phyloP scores from a whole-genome alignment of 306 rosid genomes.

The Rubus parviflorus region DNA sequence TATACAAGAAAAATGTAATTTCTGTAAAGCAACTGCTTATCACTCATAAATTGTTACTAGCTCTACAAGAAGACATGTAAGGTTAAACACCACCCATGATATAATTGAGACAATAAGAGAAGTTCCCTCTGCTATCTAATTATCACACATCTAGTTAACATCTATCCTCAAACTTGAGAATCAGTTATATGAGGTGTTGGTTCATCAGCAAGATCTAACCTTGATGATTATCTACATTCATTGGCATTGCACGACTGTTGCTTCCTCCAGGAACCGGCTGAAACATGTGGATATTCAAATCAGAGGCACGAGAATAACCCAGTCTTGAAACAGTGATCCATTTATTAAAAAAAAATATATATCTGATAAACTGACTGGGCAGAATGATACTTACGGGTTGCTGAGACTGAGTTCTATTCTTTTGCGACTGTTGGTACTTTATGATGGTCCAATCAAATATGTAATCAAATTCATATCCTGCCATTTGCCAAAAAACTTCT shows the following conservation, averaged over 20 bases:
- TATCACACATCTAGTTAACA: background rate
- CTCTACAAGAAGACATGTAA: background rate
- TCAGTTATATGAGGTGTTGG: background rate
- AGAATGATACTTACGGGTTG: constrained; percentile 53
- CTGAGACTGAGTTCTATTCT: constrained; percentile 57
- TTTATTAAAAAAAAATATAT: background rate
- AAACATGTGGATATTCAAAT: constrained; percentile 31
- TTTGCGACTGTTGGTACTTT: constrained; percentile 85
- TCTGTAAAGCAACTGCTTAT: constrained; percentile 3
- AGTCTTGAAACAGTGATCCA: constrained; percentile 15
- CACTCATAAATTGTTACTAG: background rate
- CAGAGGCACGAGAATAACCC: constrained; percentile 25
- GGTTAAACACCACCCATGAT: background rate
- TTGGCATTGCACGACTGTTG: constrained; percentile 51
- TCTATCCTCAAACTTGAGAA: background rate
- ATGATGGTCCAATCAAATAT: constrained; percentile 88
- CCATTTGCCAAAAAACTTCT: constrained; percentile 22
- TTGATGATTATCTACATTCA: constrained; percentile 56
- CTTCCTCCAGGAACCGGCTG: constrained; percentile 67
- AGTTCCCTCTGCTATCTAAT: background rate
- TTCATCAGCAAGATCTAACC: constrained; percentile 42
- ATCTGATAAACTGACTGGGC: background rate
- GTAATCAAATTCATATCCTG: constrained; percentile 87
- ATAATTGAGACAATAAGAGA: background rate
- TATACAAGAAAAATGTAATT: constrained; percentile 11